Conservation (phyloP, 306 rosid species). For the Parietaria judaica region DNA sequence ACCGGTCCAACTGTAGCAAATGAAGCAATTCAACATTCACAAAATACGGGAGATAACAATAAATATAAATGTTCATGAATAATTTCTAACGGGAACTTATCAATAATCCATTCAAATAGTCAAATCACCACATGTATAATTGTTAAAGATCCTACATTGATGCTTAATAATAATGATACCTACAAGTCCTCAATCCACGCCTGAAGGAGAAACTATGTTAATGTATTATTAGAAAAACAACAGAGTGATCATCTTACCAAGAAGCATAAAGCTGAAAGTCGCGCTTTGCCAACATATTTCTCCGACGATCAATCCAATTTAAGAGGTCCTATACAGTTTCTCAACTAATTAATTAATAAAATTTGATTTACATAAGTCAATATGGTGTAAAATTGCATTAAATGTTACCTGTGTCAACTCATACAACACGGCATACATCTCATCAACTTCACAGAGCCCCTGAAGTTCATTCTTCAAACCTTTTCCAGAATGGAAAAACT, state of each 20-base stretch:
- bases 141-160: too few species aligned
- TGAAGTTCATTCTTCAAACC: slow-evolving; percentile 74
- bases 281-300: slow-evolving; percentile 53
- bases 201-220: neutral
- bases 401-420: slow-evolving; percentile 75
- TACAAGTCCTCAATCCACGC: neutral
- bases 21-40: slow-evolving; percentile 1
- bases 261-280: slow-evolving; percentile 82
- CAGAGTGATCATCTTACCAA: slow-evolving; percentile 41
- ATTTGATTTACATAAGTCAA: slow-evolving; percentile 14
- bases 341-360: slow-evolving; percentile 12
- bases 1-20: slow-evolving; percentile 76
- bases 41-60: neutral
- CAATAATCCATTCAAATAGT: too few species aligned
- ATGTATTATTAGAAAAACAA: neutral
- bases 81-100: too few species aligned
- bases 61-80: too few species aligned
- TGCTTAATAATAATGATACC: too few species aligned
- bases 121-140: too few species aligned
- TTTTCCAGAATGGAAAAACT: slow-evolving; percentile 30
- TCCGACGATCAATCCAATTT: slow-evolving; percentile 77
- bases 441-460: slow-evolving; percentile 46
- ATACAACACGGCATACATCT: slow-evolving; percentile 69
- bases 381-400: slow-evolving; percentile 10
- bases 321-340: slow-evolving; percentile 52